These are phyloP conservation scores for Kluyveromyces dobzhanskii DNA, from an alignment of 805 yeast genomes.

Conservation along the genomic window DNA sequence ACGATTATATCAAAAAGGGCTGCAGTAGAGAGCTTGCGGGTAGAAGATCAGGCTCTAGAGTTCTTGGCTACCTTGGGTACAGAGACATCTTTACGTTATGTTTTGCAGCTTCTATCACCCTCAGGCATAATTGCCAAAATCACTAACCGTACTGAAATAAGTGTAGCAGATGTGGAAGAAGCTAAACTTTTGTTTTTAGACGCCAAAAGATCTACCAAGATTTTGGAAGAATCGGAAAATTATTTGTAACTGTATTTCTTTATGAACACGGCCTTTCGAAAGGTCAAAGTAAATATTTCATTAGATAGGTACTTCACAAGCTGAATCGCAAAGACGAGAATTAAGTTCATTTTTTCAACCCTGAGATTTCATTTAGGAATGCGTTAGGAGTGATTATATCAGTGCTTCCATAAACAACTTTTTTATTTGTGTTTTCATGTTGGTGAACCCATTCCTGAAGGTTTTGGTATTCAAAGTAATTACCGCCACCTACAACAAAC, in stretches of 20 bases:
- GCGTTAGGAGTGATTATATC: constrained; percentile 61
- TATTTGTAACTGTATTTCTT: constrained; percentile 21
- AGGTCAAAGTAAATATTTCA: neutral
- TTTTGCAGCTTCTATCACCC: constrained; percentile 85
- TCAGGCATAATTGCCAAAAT: constrained; percentile 76
- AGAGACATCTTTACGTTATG: constrained; percentile 79
- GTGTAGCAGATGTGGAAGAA: constrained; percentile 69
- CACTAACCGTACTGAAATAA: constrained; percentile 60
- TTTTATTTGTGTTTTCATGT: constrained; percentile 36
- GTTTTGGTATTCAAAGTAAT: constrained; percentile 87
- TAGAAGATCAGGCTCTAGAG: constrained; percentile 63
- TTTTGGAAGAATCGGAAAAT: constrained; percentile 36
- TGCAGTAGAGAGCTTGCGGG: constrained; percentile 60
- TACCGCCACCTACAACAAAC: constrained; percentile 95
- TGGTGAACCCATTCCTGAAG: constrained; percentile 76
- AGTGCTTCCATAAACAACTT: constrained; percentile 82
- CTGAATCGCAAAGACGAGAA: neutral
- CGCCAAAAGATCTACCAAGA: constrained; percentile 69
- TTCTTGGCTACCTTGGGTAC: constrained; percentile 66
- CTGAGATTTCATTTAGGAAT: constrained; percentile 58
- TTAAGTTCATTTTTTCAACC: constrained; percentile 32
- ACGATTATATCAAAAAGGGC: constrained; percentile 80
- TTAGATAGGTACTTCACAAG: neutral
- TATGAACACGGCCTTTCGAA: neutral
- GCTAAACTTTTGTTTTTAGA: constrained; percentile 78